Evolutionary conservation across 306 rosid species (phyloP).

Genomic region (Citrullus colocynthis): DNA sequence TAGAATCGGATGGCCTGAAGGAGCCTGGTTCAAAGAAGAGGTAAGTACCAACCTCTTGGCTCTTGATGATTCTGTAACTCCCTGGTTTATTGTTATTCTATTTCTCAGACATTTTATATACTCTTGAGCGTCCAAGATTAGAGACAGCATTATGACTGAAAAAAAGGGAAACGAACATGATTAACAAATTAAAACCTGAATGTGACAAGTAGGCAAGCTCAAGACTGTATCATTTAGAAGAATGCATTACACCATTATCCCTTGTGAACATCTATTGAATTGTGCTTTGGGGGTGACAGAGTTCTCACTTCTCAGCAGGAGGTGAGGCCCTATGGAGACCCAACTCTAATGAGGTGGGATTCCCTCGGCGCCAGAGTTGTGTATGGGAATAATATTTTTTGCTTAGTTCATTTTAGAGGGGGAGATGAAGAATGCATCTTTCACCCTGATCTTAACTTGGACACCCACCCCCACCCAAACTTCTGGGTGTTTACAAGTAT

Average conservation of each 20-base stretch:
- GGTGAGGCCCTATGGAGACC: background rate
- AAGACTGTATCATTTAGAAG: background rate
- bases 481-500: background rate
- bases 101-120: background rate
- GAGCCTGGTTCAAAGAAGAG: slow-evolving; percentile 82
- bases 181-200: background rate
- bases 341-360: background rate
- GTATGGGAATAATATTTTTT: background rate
- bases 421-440: background rate
- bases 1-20: slow-evolving; percentile 53
- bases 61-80: background rate
- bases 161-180: background rate
- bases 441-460: background rate
- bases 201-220: background rate
- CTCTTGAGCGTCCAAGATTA: background rate
- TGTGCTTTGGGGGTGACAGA: background rate
- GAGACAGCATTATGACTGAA: background rate
- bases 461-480: background rate
- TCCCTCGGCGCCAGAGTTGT: background rate
- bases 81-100: background rate
- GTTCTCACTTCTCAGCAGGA: background rate
- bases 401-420: background rate
- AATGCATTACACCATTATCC: background rate
- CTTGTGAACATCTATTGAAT: background rate
- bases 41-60: slow-evolving; percentile 19